Percentiles rank a stretch among this genome's conserved stretches.
These are phyloP conservation scores for Triadica sebifera DNA, from an alignment of 345 rosid species.

Conservation along the genomic window DNA sequence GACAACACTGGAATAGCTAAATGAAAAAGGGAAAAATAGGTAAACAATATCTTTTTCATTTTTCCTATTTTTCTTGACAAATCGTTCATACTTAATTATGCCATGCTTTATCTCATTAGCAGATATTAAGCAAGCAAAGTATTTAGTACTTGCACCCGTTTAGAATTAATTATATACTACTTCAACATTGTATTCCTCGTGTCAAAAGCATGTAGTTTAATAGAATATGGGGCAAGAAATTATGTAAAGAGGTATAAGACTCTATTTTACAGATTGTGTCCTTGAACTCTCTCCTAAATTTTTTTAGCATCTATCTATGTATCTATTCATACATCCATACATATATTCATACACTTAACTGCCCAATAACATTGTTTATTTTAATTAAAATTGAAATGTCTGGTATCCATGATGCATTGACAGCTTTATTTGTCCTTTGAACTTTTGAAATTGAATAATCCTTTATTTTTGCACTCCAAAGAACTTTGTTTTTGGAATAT, in stretches of 20 bases:
- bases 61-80: background rate
- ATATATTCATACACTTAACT: too few species aligned
- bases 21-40: background rate
- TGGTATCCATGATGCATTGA: background rate
- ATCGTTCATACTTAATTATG: background rate
- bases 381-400: background rate
- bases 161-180: slow-evolving; percentile 1
- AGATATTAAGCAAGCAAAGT: background rate
- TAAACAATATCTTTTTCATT: background rate
- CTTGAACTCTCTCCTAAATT: too few species aligned
- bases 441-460: background rate
- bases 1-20: too few species aligned
- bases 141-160: background rate
- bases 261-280: too few species aligned
- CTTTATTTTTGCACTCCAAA: background rate
- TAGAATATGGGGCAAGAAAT: too few species aligned
- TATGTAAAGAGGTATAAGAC: too few species aligned
- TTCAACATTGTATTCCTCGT: background rate
- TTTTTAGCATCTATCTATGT: too few species aligned
- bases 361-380: too few species aligned
- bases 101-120: background rate
- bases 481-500: background rate
- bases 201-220: background rate
- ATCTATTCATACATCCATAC: too few species aligned
- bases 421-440: background rate